phyloP scores from a whole-genome alignment of 2,329 filamentous ascomycete genomes.

The Calcarisporium arbuscula region DNA sequence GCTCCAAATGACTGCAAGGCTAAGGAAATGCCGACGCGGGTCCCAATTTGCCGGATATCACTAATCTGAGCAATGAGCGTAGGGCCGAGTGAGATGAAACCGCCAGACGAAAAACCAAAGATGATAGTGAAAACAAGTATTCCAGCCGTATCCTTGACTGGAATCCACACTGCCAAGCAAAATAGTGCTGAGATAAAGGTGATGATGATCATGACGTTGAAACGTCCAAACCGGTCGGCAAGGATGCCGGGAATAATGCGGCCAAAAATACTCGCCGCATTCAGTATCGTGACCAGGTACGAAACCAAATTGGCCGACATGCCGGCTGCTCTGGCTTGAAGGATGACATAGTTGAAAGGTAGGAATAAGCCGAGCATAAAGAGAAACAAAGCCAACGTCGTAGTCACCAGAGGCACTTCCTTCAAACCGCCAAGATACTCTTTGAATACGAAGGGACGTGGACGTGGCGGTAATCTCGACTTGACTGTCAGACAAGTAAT shows the following conservation, averaged over 20 bases:
- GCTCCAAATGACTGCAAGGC: slow-evolving; percentile 56
- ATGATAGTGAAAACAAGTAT: slow-evolving; percentile 60
- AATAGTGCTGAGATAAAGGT: slow-evolving; percentile 41
- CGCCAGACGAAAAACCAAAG: slow-evolving; percentile 64
- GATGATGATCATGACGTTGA: slow-evolving; percentile 45
- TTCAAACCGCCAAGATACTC: slow-evolving; percentile 41
- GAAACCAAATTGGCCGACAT: slow-evolving; percentile 33
- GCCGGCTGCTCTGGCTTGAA: slow-evolving; percentile 39
- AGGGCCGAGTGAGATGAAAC: slow-evolving; percentile 57
- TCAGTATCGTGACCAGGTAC: slow-evolving; percentile 52
- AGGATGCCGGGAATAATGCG: slow-evolving; percentile 45
- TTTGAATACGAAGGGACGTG: slow-evolving; percentile 34
- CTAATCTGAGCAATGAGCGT: slow-evolving; percentile 64
- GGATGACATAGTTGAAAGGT: slow-evolving; percentile 46
- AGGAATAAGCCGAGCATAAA: slow-evolving; percentile 51
- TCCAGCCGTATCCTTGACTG: slow-evolving; percentile 43
- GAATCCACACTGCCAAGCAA: slow-evolving; percentile 42
- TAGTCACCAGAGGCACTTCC: slow-evolving; percentile 38
- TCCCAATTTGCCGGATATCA: slow-evolving; percentile 62
- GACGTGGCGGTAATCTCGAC: slow-evolving; percentile 38
- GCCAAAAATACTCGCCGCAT: slow-evolving; percentile 44
- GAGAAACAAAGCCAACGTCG: slow-evolving; percentile 42
- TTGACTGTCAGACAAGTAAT: slow-evolving; percentile 30
- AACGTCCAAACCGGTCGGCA: slow-evolving; percentile 39
- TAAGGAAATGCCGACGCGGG: slow-evolving; percentile 59